Evolutionary conservation across 257 asterid genomes (phyloP), one percentile per base, ranked within the genome.

Genomic region (Anisodus acutangulus): DNA sequence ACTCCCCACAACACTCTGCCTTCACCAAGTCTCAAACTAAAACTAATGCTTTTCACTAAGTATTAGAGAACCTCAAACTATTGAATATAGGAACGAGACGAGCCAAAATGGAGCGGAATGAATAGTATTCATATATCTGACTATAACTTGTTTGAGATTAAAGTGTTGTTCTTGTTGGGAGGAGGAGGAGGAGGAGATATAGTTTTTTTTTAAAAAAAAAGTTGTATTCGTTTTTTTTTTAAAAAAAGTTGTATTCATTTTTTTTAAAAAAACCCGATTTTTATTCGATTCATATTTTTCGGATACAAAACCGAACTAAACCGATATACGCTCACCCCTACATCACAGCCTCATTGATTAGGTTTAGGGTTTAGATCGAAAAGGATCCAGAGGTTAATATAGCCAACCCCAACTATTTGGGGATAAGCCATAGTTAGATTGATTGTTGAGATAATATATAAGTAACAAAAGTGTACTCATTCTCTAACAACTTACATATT

Each of bases 291-390:
- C 26, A 22, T 22, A 22, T 22, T 22, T 22, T 22, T 22, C 26
- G 26, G 26, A 22, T 22, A 22, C 26, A 22, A 22, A 22, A 22
- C 0, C 26, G 26, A 22, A 22, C 26, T 0, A 0, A 22, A 22
- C 26, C 26, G 26, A 22, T 22, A 22, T 22, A 22, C 26, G 26
- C 26, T 22, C 26, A 22, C 26, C 26, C 26, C 26, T 22, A 22
- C 85, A 82, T 82, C 80, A 37, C 15, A 54, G 85, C 70, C 81
- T 69, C 85, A 19, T 11, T 37, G 53, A 41, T 70, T 43, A 41
- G 35, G 35, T 16, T 39, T 15, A 39, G 54, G 31, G 31, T 69
- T 69, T 70, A 70, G 78, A 70, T 2, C 2, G 2, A 55, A 41
- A 78, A 16, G 66, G 66, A 59, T 59, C 8, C 64, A 17, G 45